Conservation (phyloP, 345 rosid genomes). For the Hypericum androsaemum region DNA sequence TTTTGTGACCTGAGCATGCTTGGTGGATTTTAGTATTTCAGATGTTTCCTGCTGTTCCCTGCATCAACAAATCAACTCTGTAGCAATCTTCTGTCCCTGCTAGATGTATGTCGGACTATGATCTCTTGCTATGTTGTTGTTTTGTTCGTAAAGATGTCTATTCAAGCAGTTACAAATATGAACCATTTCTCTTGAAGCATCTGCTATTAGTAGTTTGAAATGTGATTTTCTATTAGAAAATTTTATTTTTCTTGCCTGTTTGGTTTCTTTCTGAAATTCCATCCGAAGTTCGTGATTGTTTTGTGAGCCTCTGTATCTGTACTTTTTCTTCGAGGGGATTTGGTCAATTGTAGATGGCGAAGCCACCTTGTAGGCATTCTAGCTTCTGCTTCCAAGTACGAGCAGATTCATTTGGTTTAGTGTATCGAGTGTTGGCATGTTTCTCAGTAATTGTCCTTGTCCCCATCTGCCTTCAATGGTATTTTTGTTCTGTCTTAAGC, state of each 20-base stretch:
- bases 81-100: constrained; percentile 48
- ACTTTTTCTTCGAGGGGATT: too few species aligned
- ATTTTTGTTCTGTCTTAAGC: constrained; percentile 9
- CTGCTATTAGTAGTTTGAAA: neutral
- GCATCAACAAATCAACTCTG: constrained; percentile 39
- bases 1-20: constrained; percentile 29
- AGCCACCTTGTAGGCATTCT: too few species aligned
- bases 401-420: too few species aligned
- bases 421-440: neutral
- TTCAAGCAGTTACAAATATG: constrained; percentile 11
- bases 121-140: constrained; percentile 20
- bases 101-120: constrained; percentile 50
- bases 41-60: constrained; percentile 41
- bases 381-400: too few species aligned
- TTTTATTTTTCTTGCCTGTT: too few species aligned
- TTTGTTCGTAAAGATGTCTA: constrained; percentile 11
- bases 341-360: too few species aligned
- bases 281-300: too few species aligned
- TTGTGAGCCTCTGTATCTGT: too few species aligned
- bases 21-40: constrained; percentile 34
- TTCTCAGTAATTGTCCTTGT: neutral
- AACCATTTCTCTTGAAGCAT: neutral
- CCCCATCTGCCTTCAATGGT: constrained; percentile 7
- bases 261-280: too few species aligned
- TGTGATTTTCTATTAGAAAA: neutral